A percentile compares a stretch with the other conserved stretches of the same genome.
These are phyloP conservation scores for Pinguiococcus pyrenoidosus DNA, from an alignment of 108 stramenopile genomes.

Conservation along the genomic window DNA sequence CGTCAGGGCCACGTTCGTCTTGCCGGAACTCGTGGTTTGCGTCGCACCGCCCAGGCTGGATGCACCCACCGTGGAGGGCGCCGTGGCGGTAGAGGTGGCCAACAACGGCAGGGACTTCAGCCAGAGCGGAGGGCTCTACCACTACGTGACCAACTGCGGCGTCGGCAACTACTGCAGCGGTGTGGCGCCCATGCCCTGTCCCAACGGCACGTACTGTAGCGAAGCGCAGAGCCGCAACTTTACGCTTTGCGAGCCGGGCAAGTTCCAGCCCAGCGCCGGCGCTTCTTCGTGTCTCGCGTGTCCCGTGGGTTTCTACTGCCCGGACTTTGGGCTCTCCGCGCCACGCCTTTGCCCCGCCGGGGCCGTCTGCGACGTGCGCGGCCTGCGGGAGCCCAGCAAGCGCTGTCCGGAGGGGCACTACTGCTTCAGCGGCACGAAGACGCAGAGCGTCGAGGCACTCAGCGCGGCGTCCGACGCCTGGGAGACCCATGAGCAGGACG, in stretches of 20 bases:
- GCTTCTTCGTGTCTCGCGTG: constrained; percentile 40
- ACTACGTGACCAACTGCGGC: constrained; percentile 23
- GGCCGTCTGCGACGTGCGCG: constrained; percentile 46
- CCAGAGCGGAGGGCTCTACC: constrained; percentile 23
- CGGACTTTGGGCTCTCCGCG: constrained; percentile 41
- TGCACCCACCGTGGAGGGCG: not conserved
- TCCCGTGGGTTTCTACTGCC: constrained; percentile 58
- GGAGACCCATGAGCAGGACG: not conserved
- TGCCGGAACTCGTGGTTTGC: constrained; percentile 18
- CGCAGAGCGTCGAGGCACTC: not conserved
- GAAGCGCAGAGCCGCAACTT: constrained; percentile 34
- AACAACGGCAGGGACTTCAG: constrained; percentile 47
- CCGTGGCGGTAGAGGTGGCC: constrained; percentile 36
- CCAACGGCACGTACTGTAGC: constrained; percentile 29
- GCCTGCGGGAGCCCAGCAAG: constrained; percentile 28
- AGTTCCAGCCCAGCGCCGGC: constrained; percentile 52
- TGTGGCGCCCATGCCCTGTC: constrained; percentile 8
- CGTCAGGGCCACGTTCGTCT: constrained; percentile 23
- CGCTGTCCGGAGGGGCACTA: constrained; percentile 53
- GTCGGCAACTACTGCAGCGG: constrained; percentile 11
- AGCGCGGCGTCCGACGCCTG: not conserved
- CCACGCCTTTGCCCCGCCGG: constrained; percentile 54
- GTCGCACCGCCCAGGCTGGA: constrained; percentile 14
- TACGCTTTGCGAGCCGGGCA: constrained; percentile 56
- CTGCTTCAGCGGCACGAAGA: constrained; percentile 47